Evolutionary conservation across 352 stramenopile genomes (phyloP), one percentile per base, ranked within the genome.

Genomic region (Pythium dissotocum): DNA sequence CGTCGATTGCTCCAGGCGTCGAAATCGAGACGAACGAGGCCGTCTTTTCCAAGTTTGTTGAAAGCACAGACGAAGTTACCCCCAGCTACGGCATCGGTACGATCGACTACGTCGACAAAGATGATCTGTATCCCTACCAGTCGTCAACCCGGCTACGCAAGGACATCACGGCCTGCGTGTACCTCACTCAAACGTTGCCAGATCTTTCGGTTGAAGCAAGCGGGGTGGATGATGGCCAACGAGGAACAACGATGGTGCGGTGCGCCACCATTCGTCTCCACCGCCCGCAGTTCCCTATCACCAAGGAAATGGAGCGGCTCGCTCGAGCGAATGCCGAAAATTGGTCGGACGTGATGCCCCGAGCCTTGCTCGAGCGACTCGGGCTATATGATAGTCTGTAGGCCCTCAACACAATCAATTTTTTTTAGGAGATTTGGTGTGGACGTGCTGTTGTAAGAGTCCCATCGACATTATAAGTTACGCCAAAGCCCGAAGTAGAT

Each of bases 61-160:
- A 71, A 13, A 35, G 42, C 16, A 18, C 36, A 0, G 42, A 51
- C 48, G 35, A n/a, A 3, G 16, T 48, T 2, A 30, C 42, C 2
- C 21, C 57, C 9, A 30, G 46, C 21, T 61, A 62, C 40, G 65
- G 48, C 7, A n/a, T 71, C 18, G 26, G 42, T 6, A 61, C 36
- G 1, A 30, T 62, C 26, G 65, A 71, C 16, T 71, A 53, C 18
- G 38, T 71, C 28, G 53, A 71, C 48, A 55, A 61, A 2, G 65
- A 71, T 52, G 65, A 71, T 18, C 36, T 64, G 33, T 66, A 67
- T 24, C 38, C 49, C 35, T 71, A 71, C 58, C 35, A 71, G 44
- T 32, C 49, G 38, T 32, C 49, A 0, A 54, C 61, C 1, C n/a
- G 61, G 21, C n/a, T 67, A 7, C 61, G 61, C 5, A 59, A 49